A percentile compares a stretch with the other conserved stretches of the same genome.
These are phyloP conservation scores for Penicillium psychrosexuale DNA, from an alignment of 2,329 filamentous ascomycete species.

Conservation along the genomic window DNA sequence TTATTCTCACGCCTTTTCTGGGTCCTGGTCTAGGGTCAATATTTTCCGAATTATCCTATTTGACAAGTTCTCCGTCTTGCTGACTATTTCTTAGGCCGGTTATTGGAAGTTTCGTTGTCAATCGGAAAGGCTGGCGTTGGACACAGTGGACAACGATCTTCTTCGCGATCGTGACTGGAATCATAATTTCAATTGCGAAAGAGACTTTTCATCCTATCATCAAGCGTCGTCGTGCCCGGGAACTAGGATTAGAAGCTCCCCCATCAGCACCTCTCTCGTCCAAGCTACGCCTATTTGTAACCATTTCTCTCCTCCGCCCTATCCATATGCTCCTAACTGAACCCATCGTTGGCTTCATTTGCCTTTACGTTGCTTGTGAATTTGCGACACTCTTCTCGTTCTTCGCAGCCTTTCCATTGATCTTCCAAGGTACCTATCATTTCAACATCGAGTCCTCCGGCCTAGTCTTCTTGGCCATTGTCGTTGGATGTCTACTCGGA, in stretches of 20 bases:
- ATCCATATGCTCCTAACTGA: constrained; percentile 64
- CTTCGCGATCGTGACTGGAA: constrained; percentile 11
- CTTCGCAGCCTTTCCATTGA: constrained; percentile 77
- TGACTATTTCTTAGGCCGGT: constrained; percentile 18
- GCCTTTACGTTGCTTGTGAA: constrained; percentile 71
- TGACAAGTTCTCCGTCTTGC: background rate
- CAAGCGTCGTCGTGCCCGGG: constrained; percentile 14
- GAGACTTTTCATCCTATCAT: constrained; percentile 21
- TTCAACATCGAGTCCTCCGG: constrained; percentile 66
- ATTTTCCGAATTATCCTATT: background rate
- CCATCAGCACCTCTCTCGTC: constrained; percentile 7
- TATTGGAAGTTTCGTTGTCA: constrained; percentile 22
- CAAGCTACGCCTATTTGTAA: constrained; percentile 12
- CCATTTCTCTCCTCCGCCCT: constrained; percentile 49
- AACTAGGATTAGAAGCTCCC: constrained; percentile 2
- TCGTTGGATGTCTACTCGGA: constrained; percentile 63
- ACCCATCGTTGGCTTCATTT: constrained; percentile 66
- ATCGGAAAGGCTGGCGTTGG: constrained; percentile 22
- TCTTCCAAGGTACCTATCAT: constrained; percentile 57
- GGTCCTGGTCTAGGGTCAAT: constrained; percentile 22
- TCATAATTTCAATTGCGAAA: constrained; percentile 6
- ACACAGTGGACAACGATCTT: constrained; percentile 20
- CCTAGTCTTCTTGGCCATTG: constrained; percentile 79
- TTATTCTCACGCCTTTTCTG: constrained; percentile 23
- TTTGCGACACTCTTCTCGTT: constrained; percentile 81